These are phyloP conservation scores for Aspergillus steynii DNA, from an alignment of 495 filamentous ascomycete species.

Conservation along the genomic window DNA sequence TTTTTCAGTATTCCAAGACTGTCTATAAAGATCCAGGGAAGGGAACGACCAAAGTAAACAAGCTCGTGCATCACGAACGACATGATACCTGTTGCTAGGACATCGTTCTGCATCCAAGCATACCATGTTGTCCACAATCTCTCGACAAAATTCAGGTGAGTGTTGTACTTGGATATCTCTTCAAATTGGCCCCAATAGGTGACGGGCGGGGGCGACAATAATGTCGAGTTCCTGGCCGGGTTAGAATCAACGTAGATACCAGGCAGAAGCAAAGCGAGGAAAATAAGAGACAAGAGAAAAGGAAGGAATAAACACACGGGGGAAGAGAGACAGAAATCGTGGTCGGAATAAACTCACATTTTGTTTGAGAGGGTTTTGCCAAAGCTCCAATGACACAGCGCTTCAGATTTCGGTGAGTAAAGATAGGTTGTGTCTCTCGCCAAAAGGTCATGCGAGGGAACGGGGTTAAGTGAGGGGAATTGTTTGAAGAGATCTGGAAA, in stretches of 20 bases:
- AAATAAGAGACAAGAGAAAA: background rate
- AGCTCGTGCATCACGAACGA: conserved; percentile 93
- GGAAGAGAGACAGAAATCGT: no score
- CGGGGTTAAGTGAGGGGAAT: background rate
- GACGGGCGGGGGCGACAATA: conserved; percentile 50
- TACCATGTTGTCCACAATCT: conserved; percentile 94
- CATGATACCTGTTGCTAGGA: conserved; percentile 93
- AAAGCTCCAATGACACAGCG: background rate
- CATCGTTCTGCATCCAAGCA: conserved; percentile 97
- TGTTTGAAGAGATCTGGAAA: background rate
- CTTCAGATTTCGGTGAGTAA: background rate
- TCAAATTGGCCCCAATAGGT: conserved; percentile 83
- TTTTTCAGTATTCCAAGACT: conserved; percentile 79
- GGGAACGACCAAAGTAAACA: conserved; percentile 88
- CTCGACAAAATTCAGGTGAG: conserved; percentile 82
- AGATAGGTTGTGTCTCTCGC: background rate
- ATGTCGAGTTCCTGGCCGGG: conserved; percentile 55
- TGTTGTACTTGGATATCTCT: conserved; percentile 82
- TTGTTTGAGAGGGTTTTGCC: conserved; percentile 4
- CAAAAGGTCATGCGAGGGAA: background rate
- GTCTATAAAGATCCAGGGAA: conserved; percentile 95
- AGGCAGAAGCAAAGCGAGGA: no score
- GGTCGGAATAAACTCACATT: conserved; percentile 9
- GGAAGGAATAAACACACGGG: background rate
- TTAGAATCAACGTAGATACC: conserved; percentile 1